These are phyloP conservation scores for Jamesozyma rosinii DNA, from an alignment of 805 yeast genomes.

Conservation along the genomic window DNA sequence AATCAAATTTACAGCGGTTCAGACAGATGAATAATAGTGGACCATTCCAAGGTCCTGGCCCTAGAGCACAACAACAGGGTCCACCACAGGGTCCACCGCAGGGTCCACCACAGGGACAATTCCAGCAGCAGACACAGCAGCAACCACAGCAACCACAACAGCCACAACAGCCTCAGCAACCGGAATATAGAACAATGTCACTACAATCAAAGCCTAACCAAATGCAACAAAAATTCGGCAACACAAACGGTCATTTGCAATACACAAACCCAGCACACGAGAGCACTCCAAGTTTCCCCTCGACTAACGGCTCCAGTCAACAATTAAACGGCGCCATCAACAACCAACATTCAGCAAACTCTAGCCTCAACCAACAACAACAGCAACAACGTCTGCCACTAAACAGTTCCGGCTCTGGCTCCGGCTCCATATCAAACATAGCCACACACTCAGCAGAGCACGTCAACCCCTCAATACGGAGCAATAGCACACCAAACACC, in stretches of 20 bases:
- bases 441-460: background rate
- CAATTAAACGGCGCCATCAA: background rate
- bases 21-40: background rate
- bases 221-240: background rate
- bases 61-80: background rate
- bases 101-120: background rate
- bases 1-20: background rate
- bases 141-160: background rate
- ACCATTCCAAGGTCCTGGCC: background rate
- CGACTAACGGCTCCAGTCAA: background rate
- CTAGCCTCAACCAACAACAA: too few species aligned
- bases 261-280: background rate
- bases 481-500: background rate
- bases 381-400: too few species aligned
- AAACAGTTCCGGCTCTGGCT: too few species aligned
- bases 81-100: background rate
- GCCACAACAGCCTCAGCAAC: slow-evolving; percentile 1
- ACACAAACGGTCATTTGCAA: background rate
- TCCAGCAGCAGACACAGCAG: background rate
- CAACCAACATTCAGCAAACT: too few species aligned
- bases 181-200: background rate
- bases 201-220: background rate
- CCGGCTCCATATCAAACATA: background rate
- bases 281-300: background rate
- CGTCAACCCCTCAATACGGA: background rate